phyloP scores from a whole-genome alignment of 768 basidiomycete genomes.

The Termitomyces sp. region DNA sequence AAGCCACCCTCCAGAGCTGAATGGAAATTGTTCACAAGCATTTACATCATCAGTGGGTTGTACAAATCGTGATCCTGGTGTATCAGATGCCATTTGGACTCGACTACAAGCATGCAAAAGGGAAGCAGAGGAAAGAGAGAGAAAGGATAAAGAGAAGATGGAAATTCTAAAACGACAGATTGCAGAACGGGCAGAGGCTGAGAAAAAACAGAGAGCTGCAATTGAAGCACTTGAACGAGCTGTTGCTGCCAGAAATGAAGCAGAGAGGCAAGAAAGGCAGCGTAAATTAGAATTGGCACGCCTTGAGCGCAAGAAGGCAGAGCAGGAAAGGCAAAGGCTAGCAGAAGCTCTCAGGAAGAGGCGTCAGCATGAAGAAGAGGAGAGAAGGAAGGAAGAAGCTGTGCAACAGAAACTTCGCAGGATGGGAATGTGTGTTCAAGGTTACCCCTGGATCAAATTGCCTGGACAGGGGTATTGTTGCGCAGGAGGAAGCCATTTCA shows the following conservation, averaged over 20 bases:
- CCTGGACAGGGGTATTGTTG: constrained; percentile 17
- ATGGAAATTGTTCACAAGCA: neutral
- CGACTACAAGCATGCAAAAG: constrained; percentile 37
- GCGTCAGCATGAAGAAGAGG: constrained; percentile 16
- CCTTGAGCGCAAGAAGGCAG: constrained; percentile 12
- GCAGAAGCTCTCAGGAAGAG: neutral
- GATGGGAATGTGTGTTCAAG: constrained; percentile 42
- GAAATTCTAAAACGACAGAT: constrained; percentile 13
- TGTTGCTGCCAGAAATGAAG: constrained; percentile 16
- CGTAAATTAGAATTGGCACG: constrained; percentile 21
- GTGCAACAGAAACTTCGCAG: constrained; percentile 34
- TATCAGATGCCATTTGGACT: constrained; percentile 45
- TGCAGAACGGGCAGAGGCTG: constrained; percentile 15
- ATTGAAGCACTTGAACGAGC: constrained; percentile 14
- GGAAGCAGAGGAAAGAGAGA: constrained; percentile 18
- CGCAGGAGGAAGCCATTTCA: constrained; percentile 20
- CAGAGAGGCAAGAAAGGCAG: constrained; percentile 21
- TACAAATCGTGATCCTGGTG: constrained; percentile 39
- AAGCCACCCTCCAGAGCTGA: neutral
- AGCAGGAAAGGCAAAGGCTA: neutral
- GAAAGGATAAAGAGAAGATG: neutral
- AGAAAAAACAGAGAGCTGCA: constrained; percentile 15
- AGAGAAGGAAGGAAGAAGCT: constrained; percentile 31
- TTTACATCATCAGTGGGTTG: neutral
- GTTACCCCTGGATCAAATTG: constrained; percentile 16